Conservation (phyloP, 257 asterid species). For the Scutellaria baicalensis region DNA sequence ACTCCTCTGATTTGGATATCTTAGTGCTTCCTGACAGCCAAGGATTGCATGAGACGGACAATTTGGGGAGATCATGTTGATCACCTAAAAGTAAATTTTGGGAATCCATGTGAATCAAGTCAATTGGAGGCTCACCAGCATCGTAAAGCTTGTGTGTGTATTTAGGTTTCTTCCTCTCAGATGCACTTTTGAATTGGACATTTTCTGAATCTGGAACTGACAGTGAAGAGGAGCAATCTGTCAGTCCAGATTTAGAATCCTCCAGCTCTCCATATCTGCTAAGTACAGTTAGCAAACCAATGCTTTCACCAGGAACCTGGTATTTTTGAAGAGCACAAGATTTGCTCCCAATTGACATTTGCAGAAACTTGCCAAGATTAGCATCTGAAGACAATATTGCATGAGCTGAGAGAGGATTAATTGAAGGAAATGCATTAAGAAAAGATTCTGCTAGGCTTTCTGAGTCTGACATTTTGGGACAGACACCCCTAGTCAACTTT, state of each 20-base stretch:
- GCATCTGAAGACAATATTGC: conserved; percentile 72
- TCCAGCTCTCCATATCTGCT: conserved; percentile 81
- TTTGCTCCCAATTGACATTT: conserved; percentile 44
- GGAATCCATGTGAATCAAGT: conserved; percentile 35
- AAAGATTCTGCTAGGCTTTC: conserved; percentile 89
- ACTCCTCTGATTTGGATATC: conserved; percentile 28
- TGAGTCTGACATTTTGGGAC: conserved; percentile 67
- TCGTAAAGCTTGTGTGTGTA: conserved; percentile 26
- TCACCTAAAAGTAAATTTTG: conserved; percentile 33
- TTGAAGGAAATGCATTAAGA: conserved; percentile 84
- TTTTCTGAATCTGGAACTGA: conserved; percentile 60
- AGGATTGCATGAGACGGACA: conserved; percentile 31
- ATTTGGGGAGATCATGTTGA: conserved; percentile 32
- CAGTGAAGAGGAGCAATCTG: conserved; percentile 87
- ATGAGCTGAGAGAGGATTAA: conserved; percentile 92
- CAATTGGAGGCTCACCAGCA: conserved; percentile 28
- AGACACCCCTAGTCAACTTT: conserved; percentile 42
- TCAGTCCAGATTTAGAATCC: conserved; percentile 79
- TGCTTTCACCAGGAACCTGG: conserved; percentile 65
- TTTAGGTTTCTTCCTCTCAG: conserved; percentile 49
- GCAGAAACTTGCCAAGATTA: conserved; percentile 60
- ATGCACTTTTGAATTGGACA: conserved; percentile 32
- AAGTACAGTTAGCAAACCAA: conserved; percentile 51
- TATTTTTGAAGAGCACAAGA: conserved; percentile 49
- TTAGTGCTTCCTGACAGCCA: conserved; percentile 40